Evolutionary conservation across 23 red algal genomes (phyloP).

Genomic region (Porphyridium purpureum): DNA sequence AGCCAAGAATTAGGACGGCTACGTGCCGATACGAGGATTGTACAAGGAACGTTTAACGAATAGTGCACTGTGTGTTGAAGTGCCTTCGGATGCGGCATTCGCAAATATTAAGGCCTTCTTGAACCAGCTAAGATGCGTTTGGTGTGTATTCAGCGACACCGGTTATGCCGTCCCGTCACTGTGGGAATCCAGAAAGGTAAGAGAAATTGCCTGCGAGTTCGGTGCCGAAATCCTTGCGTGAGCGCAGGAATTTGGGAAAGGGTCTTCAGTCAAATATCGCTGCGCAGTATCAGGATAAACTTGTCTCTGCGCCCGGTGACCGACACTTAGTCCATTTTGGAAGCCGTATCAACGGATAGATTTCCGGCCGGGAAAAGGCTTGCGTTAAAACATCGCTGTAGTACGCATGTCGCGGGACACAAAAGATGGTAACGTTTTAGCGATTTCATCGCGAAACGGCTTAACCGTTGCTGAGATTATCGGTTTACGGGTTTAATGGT

Average conservation of each 20-base stretch:
- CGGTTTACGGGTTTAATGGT: too few relatives aligned
- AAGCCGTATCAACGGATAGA: not conserved
- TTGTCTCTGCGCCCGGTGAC: not conserved
- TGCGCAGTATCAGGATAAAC: not conserved
- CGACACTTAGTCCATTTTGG: slow-evolving; percentile 3
- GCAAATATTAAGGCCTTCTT: not conserved
- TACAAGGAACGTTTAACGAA: not conserved
- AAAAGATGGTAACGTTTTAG: too few relatives aligned
- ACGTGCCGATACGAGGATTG: not conserved
- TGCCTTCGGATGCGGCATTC: not conserved
- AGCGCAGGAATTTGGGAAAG: not conserved
- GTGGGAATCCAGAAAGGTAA: not conserved
- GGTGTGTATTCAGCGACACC: not conserved
- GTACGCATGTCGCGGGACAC: too few relatives aligned
- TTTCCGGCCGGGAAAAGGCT: not conserved
- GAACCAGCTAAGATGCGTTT: slow-evolving; percentile 1
- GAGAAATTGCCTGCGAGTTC: not conserved
- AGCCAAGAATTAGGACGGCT: not conserved
- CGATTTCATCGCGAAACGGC: too few relatives aligned
- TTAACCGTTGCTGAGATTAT: too few relatives aligned
- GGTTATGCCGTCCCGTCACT: not conserved
- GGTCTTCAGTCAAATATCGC: not conserved
- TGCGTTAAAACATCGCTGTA: not conserved
- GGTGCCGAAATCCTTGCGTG: not conserved
- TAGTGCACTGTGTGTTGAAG: not conserved